Conservation (phyloP, 1,139 yeast species). For the Magnusiomyces suaveolens region DNA sequence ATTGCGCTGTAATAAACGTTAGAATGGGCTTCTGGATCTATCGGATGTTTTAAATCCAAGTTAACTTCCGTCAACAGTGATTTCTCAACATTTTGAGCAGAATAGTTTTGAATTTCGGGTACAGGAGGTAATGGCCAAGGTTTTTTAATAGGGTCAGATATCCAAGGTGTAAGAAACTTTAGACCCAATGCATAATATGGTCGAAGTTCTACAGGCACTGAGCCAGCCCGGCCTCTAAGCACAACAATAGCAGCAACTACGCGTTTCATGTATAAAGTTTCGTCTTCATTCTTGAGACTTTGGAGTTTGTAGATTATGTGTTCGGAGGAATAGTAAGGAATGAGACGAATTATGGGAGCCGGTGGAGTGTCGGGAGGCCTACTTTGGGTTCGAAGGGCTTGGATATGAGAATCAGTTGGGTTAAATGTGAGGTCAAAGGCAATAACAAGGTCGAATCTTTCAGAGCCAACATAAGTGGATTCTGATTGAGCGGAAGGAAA, state of each 20-base stretch:
- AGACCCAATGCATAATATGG: slow-evolving; percentile 66
- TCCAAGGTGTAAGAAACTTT: slow-evolving; percentile 53
- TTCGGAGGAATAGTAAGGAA: slow-evolving; percentile 74
- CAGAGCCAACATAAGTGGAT: slow-evolving; percentile 21
- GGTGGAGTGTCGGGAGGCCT: slow-evolving; percentile 19
- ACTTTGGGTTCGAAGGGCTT: slow-evolving; percentile 26
- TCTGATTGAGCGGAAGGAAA: slow-evolving; percentile 28
- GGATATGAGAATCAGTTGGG: slow-evolving; percentile 32
- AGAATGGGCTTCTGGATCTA: not conserved
- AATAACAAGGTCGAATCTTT: slow-evolving; percentile 50
- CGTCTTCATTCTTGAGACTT: slow-evolving; percentile 10
- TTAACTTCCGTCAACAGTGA: slow-evolving; percentile 71
- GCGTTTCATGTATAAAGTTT: slow-evolving; percentile 39
- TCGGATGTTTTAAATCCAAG: slow-evolving; percentile 6
- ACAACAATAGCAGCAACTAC: slow-evolving; percentile 79
- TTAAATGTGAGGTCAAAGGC: slow-evolving; percentile 66
- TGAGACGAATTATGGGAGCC: slow-evolving; percentile 57
- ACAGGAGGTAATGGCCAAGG: slow-evolving; percentile 79
- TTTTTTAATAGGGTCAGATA: slow-evolving; percentile 29
- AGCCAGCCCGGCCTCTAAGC: slow-evolving; percentile 73
- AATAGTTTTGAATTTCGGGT: slow-evolving; percentile 51
- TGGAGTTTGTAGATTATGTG: slow-evolving; percentile 36
- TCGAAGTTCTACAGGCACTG: slow-evolving; percentile 66
- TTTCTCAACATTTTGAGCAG: slow-evolving; percentile 65
- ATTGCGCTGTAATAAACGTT: not conserved